Evolutionary conservation across 257 asterid genomes (phyloP).

Genomic region (Gardenia jasminoides): DNA sequence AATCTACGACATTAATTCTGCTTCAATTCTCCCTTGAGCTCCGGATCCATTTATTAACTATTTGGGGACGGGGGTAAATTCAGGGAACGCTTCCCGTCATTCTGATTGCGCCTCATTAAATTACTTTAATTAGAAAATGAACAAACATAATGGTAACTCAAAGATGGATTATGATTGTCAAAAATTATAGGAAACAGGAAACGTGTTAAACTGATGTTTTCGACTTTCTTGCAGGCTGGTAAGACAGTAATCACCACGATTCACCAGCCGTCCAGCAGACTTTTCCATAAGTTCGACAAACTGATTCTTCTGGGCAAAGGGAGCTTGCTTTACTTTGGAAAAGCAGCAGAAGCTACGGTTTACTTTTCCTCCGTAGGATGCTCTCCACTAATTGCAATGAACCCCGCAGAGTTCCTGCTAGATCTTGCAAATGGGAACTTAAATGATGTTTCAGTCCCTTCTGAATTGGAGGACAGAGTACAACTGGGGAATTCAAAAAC

Average conservation of each 20-base stretch:
- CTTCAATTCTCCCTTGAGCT: not conserved
- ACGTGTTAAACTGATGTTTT: not conserved
- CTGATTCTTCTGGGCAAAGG: slow-evolving; percentile 83
- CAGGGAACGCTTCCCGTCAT: not conserved
- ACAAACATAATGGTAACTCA: not conserved
- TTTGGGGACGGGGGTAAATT: not conserved
- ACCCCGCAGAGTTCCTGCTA: slow-evolving; percentile 90
- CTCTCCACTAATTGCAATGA: slow-evolving; percentile 75
- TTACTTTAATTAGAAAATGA: not conserved
- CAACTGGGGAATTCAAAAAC: slow-evolving; percentile 48
- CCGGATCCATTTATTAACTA: not conserved
- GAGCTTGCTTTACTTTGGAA: slow-evolving; percentile 76
- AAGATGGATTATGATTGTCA: not conserved
- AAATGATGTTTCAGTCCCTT: slow-evolving; percentile 74
- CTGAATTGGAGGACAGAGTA: slow-evolving; percentile 72
- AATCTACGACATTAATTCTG: too few relatives aligned
- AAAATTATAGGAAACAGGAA: not conserved
- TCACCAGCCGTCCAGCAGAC: slow-evolving; percentile 96
- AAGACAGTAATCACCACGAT: slow-evolving; percentile 91
- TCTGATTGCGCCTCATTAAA: not conserved
- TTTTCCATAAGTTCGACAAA: slow-evolving; percentile 89
- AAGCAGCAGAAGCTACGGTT: slow-evolving; percentile 68
- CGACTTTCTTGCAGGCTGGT: slow-evolving; percentile 54
- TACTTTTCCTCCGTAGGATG: slow-evolving; percentile 84
- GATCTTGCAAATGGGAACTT: slow-evolving; percentile 92